Evolutionary conservation across 1,139 yeast species (phyloP), one percentile per base, ranked within the genome.

Genomic region (Fermentozyma sake): DNA sequence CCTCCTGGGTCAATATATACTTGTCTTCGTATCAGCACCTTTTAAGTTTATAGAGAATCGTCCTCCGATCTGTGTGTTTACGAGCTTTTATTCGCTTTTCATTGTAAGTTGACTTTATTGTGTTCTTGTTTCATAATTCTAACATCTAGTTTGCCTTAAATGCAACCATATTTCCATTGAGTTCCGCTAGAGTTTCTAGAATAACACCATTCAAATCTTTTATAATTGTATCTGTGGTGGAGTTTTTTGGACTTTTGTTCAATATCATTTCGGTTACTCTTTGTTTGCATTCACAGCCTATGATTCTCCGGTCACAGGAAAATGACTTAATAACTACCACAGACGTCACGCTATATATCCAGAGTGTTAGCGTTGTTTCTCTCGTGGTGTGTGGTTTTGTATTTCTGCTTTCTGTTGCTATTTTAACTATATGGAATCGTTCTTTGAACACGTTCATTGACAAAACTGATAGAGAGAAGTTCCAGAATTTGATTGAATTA

Each of bases 11-110:
- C 70, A 69, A 37, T 61, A 70, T 28, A 37, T 66, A 3, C 42
- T 57, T 16, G 53, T 63, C 22, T 71, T 62, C 35, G 46, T 55
- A 12, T 55, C 61, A 3, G 59, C 67, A 18, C 72, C 75, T 1
- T 64, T 63, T 35, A 66, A 68, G 12, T 61, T 55, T 11, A 57
- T 71, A 6, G 56, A 52, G 17, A 57, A 66, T 29, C 44, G 70
- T 15, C 75, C 76, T 0, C 30, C 47, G 1, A 39, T 58, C 2
- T 37, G 48, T 4, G 34, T 56, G 1, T 35, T 65, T 3, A 52
- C 61, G 4, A 43, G 46, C 17, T 31, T 56, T n/a, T 56, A 41
- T 31, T 44, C 55, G 22, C 31, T 58, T 6, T 28, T 53, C 5
- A 49, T 54, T 55, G 65, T 58, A 49, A 21, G 63, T 45, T 12